A percentile compares a stretch with the other conserved stretches of the same genome.
These are phyloP conservation scores for Pestalotiopsis fici DNA, from an alignment of 2,329 filamentous ascomycete genomes.

Conservation along the genomic window DNA sequence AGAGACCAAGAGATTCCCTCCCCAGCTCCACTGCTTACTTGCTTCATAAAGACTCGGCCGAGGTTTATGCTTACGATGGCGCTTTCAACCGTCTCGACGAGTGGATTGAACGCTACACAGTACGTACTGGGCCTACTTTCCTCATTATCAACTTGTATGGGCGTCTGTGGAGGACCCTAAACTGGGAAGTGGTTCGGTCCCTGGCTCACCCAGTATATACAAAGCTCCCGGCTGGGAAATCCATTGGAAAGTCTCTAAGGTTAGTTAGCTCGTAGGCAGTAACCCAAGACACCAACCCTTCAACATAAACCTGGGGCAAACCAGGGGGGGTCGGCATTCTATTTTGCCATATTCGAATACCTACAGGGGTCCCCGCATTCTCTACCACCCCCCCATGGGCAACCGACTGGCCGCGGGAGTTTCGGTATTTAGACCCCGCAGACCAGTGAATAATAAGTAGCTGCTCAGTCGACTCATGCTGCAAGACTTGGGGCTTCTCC, in stretches of 20 bases:
- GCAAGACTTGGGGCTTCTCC: neutral
- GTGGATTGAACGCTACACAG: neutral
- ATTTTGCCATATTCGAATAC: neutral
- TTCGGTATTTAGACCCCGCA: neutral
- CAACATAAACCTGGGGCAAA: neutral
- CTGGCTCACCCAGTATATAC: neutral
- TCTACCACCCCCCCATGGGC: neutral
- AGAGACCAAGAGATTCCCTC: neutral
- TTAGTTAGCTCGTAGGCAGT: too few species aligned
- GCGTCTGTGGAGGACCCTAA: neutral
- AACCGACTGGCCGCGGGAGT: neutral
- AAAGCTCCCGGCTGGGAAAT: neutral
- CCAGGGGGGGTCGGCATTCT: neutral
- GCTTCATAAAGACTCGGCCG: neutral
- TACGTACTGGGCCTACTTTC: neutral
- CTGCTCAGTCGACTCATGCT: neutral
- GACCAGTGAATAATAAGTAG: neutral
- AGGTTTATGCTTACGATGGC: neutral
- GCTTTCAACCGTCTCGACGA: neutral
- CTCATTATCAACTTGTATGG: neutral
- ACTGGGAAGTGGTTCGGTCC: neutral
- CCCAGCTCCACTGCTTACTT: neutral
- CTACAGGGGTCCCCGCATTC: neutral
- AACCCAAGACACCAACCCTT: neutral
- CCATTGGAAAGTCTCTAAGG: neutral